Evolutionary conservation across 805 yeast genomes (phyloP).

Genomic region (Candida maesae): DNA sequence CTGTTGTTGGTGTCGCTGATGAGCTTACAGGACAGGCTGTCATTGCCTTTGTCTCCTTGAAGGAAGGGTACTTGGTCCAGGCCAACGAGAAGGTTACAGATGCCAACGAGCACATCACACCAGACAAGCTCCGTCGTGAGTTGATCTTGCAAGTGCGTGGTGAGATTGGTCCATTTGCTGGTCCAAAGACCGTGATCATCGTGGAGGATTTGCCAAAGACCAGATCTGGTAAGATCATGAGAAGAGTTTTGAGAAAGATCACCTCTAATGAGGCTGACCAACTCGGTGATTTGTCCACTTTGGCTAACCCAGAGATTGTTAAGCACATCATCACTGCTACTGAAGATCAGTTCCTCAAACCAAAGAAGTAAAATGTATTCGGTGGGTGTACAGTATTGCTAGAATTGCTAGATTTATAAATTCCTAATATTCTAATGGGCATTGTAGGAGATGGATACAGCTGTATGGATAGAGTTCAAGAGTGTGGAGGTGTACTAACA

Average conservation of each 20-base stretch:
- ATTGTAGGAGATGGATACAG: too few relatives aligned
- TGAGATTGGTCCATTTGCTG: constrained; percentile 86
- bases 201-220: constrained; percentile 96
- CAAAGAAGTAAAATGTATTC: constrained; percentile 2
- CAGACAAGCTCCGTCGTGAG: constrained; percentile 54
- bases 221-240: constrained; percentile 97
- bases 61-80: constrained; percentile 39
- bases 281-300: constrained; percentile 88
- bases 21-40: constrained; percentile 98
- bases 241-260: constrained; percentile 93
- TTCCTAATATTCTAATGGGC: too few relatives aligned
- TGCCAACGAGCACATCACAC: constrained; percentile 29
- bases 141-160: constrained; percentile 85
- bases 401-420: background rate
- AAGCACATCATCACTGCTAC: constrained; percentile 71
- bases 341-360: constrained; percentile 20
- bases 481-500: too few relatives aligned
- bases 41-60: constrained; percentile 87
- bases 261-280: constrained; percentile 89
- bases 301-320: constrained; percentile 83
- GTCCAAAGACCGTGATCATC: constrained; percentile 82
- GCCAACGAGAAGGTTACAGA: constrained; percentile 29
- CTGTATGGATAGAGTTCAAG: too few relatives aligned
- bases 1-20: constrained; percentile 94
- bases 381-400: constrained; percentile 1